phyloP scores from a whole-genome alignment of 2,329 filamentous ascomycete genomes.

The Botrytis elliptica region DNA sequence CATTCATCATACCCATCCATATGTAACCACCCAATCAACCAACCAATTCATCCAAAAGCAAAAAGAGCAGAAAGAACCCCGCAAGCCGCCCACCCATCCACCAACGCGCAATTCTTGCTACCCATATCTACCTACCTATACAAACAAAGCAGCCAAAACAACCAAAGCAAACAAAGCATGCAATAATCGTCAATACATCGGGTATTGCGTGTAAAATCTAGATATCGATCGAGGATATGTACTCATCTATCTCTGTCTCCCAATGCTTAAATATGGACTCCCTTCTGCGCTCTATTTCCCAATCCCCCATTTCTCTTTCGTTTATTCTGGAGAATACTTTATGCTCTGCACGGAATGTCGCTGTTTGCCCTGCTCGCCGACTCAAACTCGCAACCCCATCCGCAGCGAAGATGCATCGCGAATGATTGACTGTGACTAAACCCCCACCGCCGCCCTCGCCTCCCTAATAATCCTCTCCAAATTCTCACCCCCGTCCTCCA shows the following conservation, averaged over 20 bases:
- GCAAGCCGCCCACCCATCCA: no score
- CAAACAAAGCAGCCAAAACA: not conserved
- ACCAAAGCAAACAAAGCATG: not conserved
- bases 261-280: not conserved
- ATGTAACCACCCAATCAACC: not conserved
- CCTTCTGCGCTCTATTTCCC: not conserved
- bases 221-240: not conserved
- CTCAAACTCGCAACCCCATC: not conserved
- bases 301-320: not conserved
- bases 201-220: not conserved
- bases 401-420: not conserved
- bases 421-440: not conserved
- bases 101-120: not conserved
- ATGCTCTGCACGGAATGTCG: not conserved
- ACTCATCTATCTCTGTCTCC: not conserved
- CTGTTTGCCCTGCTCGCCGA: no score
- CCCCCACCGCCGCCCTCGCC: constrained; percentile 13
- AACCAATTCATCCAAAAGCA: not conserved
- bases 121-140: not conserved
- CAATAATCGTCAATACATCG: not conserved
- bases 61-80: not conserved
- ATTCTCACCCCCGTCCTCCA: constrained; percentile 26
- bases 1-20: no score
- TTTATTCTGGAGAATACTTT: not conserved
- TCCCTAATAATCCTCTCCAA: constrained; percentile 16